Conservation (phyloP, 2,329 filamentous ascomycete species). For the Pseudocercospora eumusae region DNA sequence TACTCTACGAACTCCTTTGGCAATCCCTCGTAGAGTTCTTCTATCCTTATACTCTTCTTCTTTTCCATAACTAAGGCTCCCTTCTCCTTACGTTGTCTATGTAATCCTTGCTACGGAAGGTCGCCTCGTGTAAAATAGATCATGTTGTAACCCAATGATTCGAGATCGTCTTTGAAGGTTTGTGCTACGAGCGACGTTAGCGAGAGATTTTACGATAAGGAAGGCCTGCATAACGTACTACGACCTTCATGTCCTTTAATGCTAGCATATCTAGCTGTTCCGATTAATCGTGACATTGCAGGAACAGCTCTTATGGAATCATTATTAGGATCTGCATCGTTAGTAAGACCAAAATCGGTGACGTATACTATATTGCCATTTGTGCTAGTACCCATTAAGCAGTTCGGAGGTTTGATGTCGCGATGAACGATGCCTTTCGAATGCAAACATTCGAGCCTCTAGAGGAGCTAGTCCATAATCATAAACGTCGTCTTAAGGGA, state of each 20-base stretch:
- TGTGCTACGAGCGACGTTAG: constrained; percentile 10
- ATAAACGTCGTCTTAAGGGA: constrained; percentile 5
- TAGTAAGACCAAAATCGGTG: constrained; percentile 11
- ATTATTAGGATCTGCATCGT: constrained; percentile 5
- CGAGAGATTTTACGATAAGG: not conserved
- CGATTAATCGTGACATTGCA: not conserved
- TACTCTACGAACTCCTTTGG: too few relatives aligned
- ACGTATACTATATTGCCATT: constrained; percentile 14
- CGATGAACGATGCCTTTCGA: constrained; percentile 5
- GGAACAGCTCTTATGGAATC: constrained; percentile 1
- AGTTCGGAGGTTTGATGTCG: constrained; percentile 15
- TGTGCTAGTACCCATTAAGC: constrained; percentile 7
- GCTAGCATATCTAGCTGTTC: constrained; percentile 11
- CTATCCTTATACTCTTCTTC: constrained; percentile 13
- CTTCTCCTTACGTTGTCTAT: constrained; percentile 9
- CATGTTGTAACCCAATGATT: constrained; percentile 13
- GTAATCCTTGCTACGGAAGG: constrained; percentile 12
- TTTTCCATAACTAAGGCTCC: constrained; percentile 16
- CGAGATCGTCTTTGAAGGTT: constrained; percentile 11
- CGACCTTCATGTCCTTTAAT: constrained; percentile 5
- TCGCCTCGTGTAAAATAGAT: constrained; percentile 11
- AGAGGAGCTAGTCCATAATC: constrained; percentile 9
- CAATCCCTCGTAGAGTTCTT: too few relatives aligned
- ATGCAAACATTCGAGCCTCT: constrained; percentile 6
- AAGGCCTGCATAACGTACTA: not conserved